These are phyloP conservation scores for Solanum microdontum DNA, from an alignment of 257 asterid species.

Conservation along the genomic window DNA sequence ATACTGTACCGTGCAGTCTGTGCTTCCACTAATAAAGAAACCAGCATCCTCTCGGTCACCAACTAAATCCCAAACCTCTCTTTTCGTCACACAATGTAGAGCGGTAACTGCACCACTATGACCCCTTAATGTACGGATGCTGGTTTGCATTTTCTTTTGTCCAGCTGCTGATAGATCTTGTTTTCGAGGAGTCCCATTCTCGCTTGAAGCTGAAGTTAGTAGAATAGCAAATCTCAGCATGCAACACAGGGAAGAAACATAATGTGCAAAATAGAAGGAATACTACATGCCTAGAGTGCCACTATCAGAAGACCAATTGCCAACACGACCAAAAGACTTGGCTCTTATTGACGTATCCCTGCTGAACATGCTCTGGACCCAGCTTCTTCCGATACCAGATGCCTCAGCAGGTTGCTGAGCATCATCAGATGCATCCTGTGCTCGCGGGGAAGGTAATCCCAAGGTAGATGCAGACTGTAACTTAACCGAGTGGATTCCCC, in stretches of 20 bases:
- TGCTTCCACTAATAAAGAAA: slow-evolving; percentile 90
- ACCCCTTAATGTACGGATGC: slow-evolving; percentile 79
- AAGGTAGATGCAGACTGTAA: slow-evolving; percentile 47
- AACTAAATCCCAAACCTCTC: slow-evolving; percentile 92
- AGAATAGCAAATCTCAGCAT: slow-evolving; percentile 5
- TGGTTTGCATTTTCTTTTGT: slow-evolving; percentile 78
- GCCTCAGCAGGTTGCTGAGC: slow-evolving; percentile 74
- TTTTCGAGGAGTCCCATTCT: slow-evolving; percentile 52
- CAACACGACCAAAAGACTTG: slow-evolving; percentile 56
- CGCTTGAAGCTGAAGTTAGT: slow-evolving; percentile 35
- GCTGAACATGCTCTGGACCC: slow-evolving; percentile 99
- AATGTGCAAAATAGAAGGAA: background rate
- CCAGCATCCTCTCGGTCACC: slow-evolving; percentile 98
- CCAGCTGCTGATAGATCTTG: slow-evolving; percentile 59
- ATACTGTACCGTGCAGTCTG: slow-evolving; percentile 69
- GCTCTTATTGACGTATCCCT: slow-evolving; percentile 52
- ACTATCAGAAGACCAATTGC: slow-evolving; percentile 58
- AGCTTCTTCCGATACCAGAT: slow-evolving; percentile 84
- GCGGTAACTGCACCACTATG: slow-evolving; percentile 89
- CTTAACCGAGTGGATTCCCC: slow-evolving; percentile 77
- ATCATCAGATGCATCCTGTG: slow-evolving; percentile 55
- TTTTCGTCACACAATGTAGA: slow-evolving; percentile 84
- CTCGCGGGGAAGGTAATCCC: slow-evolving; percentile 82
- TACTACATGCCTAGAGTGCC: slow-evolving; percentile 27
- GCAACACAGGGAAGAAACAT: slow-evolving; percentile 8